These are phyloP conservation scores for Pulveroboletus sp. DNA, from an alignment of 768 basidiomycete genomes.

Conservation along the genomic window DNA sequence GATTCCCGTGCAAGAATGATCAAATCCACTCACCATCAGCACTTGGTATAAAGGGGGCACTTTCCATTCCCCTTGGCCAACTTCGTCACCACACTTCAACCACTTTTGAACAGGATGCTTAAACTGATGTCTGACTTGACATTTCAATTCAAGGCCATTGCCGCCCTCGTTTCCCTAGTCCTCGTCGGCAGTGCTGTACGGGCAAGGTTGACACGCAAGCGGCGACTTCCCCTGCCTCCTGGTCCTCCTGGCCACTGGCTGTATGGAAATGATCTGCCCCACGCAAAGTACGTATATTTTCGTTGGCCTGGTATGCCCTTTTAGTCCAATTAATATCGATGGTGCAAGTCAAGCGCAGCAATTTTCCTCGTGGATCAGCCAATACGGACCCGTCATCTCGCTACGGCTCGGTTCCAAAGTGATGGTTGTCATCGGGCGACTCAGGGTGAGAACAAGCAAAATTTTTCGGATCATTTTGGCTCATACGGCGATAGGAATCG, in stretches of 20 bases:
- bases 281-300: constrained; percentile 19
- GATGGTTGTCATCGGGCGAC: constrained; percentile 32
- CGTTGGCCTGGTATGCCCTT: background rate
- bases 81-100: background rate
- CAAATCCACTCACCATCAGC: background rate
- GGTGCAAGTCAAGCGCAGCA: constrained; percentile 28
- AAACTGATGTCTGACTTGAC: background rate
- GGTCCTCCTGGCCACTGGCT: background rate
- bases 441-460: constrained; percentile 31
- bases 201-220: constrained; percentile 5
- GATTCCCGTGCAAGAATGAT: no score
- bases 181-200: constrained; percentile 12
- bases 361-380: constrained; percentile 57
- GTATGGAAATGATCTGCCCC: background rate
- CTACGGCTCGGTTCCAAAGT: constrained; percentile 42
- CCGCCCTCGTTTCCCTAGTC: constrained; percentile 14
- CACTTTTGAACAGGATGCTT: constrained; percentile 3
- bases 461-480: background rate
- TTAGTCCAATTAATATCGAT: background rate
- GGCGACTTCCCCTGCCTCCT: background rate
- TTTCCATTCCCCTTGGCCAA: constrained; percentile 8
- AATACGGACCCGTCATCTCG: constrained; percentile 30
- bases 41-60: background rate
- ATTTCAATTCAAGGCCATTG: constrained; percentile 17
- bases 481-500: constrained; percentile 38